Base-by-base conservation (phyloP, 2,329 filamentous ascomycete species). In the Dryadomyces quercus-mongolicae region DNA sequence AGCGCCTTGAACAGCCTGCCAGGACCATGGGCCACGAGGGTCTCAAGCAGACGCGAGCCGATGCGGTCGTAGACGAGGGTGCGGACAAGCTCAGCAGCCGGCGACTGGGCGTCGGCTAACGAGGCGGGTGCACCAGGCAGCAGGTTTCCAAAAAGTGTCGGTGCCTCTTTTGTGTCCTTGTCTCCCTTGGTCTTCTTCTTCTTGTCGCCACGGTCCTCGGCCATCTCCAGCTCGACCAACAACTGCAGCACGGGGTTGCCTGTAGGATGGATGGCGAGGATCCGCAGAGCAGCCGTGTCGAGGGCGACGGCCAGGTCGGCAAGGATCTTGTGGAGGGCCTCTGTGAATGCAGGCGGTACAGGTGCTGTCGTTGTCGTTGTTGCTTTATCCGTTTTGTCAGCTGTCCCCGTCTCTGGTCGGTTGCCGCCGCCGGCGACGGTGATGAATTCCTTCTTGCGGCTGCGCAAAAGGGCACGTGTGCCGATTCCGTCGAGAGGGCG, bases 211-310 rank as follows among this genome's bases (percentile, higher is more conserved):
- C 20, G 4, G 22, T 86, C 51, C 80, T 81, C 60, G 86, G 82
- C 78, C 49, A 97, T 79, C 64, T 98, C 93, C 16, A 98, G 74
- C 64, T 91, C 88, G 3, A 98, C 73, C 34, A 98, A 74, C 1
- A 97, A 77, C 66, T 97, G 93, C n/a, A 98, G 75, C 0, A 90
- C 86, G 0, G 93, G 93, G 63, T 95, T 96, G 49, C 90, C 93
- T 1, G 92, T 87, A 5, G 88, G 88, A 63, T 97, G 92, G 20
- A 84, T 90, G 1, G 92, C 88, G 55, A 98, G 74, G 2, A 93
- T 82, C 31, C 89, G 82, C 31, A 97, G 77, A 62, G 89, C 86
- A 3, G 85, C 88, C 2, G 85, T 78, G 65, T 93, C 89, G 61
- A 96, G 77, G 1, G 79, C 81, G 1, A 82, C 76, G 10, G 88